phyloP scores from a whole-genome alignment of 345 rosid genomes.

The Combretum micranthum region DNA sequence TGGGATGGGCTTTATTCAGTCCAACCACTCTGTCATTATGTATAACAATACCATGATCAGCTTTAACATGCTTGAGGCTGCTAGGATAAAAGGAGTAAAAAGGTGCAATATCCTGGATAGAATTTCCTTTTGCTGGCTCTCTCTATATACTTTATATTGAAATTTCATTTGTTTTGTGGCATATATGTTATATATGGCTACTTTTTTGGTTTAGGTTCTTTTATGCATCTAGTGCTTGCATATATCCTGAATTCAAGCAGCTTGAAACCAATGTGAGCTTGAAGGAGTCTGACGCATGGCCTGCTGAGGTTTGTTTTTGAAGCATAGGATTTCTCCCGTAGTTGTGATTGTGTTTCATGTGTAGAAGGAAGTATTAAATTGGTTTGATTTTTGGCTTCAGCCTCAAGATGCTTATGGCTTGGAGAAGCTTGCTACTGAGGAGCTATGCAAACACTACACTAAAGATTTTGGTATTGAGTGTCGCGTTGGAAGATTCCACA shows the following conservation, averaged over 20 bases:
- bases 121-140: not conserved
- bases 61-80: conserved; percentile 95
- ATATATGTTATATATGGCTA: no score
- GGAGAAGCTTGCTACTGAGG: conserved; percentile 98
- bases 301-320: conserved; percentile 97
- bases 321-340: conserved; percentile 31
- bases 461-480: conserved; percentile 95
- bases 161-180: not conserved
- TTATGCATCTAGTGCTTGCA: conserved; percentile 99
- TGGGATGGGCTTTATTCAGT: conserved; percentile 99
- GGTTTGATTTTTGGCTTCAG: conserved; percentile 24
- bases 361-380: not conserved
- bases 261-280: conserved; percentile 95
- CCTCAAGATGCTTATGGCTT: conserved; percentile 99
- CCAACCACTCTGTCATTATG: conserved; percentile 98
- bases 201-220: conserved; percentile 67
- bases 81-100: conserved; percentile 85
- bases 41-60: conserved; percentile 98
- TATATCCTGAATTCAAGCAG: conserved; percentile 98
- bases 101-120: conserved; percentile 32
- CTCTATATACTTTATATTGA: no score
- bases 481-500: conserved; percentile 91
- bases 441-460: conserved; percentile 93
- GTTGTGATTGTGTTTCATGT: no score
- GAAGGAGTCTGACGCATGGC: conserved; percentile 97